Evolutionary conservation across 1,139 yeast species (phyloP).

Genomic region (Suhomyces bolitotheri): DNA sequence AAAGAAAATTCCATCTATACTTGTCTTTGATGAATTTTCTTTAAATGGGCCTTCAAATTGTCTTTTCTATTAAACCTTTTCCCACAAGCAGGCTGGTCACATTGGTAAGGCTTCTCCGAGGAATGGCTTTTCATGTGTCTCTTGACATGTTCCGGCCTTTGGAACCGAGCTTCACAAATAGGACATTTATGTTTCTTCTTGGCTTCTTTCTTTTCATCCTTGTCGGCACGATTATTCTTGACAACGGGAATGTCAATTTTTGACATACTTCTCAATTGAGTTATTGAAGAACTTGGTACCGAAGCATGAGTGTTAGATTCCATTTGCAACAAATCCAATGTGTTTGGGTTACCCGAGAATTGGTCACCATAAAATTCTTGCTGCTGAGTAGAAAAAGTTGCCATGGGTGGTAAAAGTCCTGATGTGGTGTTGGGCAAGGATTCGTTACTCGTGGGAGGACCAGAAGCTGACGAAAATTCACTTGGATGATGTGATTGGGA

Average conservation of each 20-base stretch:
- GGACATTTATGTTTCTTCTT: conserved; percentile 74
- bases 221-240: conserved; percentile 20
- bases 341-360: conserved; percentile 1
- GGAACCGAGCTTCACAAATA: conserved; percentile 73
- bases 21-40: conserved; percentile 54
- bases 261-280: conserved; percentile 15
- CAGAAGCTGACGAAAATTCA: conserved; percentile 1
- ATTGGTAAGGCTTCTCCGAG: conserved; percentile 80
- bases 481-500: conserved; percentile 1
- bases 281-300: conserved; percentile 16
- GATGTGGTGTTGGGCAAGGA: conserved; percentile 3
- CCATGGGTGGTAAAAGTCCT: conserved; percentile 43
- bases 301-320: conserved; percentile 12
- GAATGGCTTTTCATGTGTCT: conserved; percentile 88
- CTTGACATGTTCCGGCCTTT: conserved; percentile 89
- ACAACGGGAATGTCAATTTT: conserved; percentile 19
- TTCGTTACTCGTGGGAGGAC: conserved; percentile 2
- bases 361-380: conserved; percentile 6
- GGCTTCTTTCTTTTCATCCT: conserved; percentile 46
- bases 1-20: conserved; percentile 3
- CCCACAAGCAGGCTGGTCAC: conserved; percentile 71
- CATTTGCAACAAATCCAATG: conserved; percentile 11
- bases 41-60: conserved; percentile 61
- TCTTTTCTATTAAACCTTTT: conserved; percentile 63
- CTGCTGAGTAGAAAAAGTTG: conserved; percentile 27